Evolutionary conservation across 129 eudicot genomes (phyloP).

Genomic region (Flaveria robusta): DNA sequence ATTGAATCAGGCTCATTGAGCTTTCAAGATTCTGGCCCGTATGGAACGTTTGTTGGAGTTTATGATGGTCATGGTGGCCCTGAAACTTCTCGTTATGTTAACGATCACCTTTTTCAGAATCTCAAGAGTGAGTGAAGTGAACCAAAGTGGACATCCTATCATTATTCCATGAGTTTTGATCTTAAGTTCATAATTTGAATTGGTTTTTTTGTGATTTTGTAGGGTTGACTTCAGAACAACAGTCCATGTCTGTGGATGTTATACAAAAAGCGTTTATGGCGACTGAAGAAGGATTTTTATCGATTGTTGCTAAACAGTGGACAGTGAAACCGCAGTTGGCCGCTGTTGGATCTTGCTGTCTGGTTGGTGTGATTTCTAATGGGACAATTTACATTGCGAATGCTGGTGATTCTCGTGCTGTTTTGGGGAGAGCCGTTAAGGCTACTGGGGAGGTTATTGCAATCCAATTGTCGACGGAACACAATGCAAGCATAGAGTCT

Average conservation of each 20-base stretch:
- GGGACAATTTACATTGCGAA: conserved; percentile 64
- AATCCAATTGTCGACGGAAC: conserved; percentile 68
- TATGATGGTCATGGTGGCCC: conserved; percentile 93
- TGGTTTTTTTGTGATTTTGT: conserved; percentile 4
- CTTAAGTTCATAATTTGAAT: background rate
- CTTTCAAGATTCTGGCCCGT: conserved; percentile 65
- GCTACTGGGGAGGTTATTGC: conserved; percentile 68
- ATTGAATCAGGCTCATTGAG: conserved; percentile 76
- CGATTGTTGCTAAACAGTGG: conserved; percentile 71
- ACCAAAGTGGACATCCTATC: background rate
- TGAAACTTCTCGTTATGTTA: conserved; percentile 72
- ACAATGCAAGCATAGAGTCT: conserved; percentile 71
- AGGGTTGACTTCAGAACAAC: conserved; percentile 67
- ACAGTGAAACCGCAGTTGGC: conserved; percentile 64
- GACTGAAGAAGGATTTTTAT: conserved; percentile 70
- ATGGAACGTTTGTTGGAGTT: conserved; percentile 74
- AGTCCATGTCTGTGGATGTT: conserved; percentile 63
- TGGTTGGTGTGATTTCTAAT: conserved; percentile 63
- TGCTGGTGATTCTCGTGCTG: conserved; percentile 83
- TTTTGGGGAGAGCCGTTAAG: conserved; percentile 59
- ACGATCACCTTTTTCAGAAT: conserved; percentile 62
- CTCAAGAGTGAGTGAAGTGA: conserved; percentile 54
- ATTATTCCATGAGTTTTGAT: background rate
- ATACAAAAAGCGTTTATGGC: conserved; percentile 66
- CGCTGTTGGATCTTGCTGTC: conserved; percentile 76